These are phyloP conservation scores for Curvularia spicifera DNA, from an alignment of 2,329 filamentous ascomycete species.

Conservation along the genomic window DNA sequence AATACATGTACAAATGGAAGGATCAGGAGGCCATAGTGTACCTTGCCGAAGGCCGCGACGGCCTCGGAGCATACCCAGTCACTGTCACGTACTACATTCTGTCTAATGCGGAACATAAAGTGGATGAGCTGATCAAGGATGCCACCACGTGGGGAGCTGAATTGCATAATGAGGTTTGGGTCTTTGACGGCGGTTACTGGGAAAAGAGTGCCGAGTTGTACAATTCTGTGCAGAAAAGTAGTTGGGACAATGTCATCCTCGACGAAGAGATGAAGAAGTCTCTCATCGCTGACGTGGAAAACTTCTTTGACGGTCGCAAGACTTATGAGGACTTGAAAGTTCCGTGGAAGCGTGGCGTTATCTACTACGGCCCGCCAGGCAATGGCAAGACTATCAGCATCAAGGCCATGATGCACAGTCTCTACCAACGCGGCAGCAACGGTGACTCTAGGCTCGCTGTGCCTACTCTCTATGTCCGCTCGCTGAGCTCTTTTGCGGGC, in stretches of 20 bases:
- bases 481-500: conserved; percentile 53
- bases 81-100: conserved; percentile 54
- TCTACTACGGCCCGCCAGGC: conserved; percentile 69
- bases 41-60: conserved; percentile 52
- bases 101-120: conserved; percentile 42
- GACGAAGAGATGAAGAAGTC: conserved; percentile 68
- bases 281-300: conserved; percentile 67
- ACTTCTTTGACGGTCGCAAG: conserved; percentile 67
- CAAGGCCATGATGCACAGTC: conserved; percentile 71
- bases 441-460: conserved; percentile 52
- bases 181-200: conserved; percentile 70
- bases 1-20: conserved; percentile 55
- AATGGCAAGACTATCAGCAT: conserved; percentile 74
- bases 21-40: conserved; percentile 54
- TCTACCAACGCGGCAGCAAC: conserved; percentile 58
- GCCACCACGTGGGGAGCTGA: conserved; percentile 62
- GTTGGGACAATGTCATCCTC: conserved; percentile 72
- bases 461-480: conserved; percentile 64
- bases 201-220: conserved; percentile 67
- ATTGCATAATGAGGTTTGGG: conserved; percentile 69
- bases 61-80: conserved; percentile 40
- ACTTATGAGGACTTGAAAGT: conserved; percentile 67
- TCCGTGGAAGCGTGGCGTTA: conserved; percentile 74
- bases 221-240: conserved; percentile 53
- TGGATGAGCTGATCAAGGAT: conserved; percentile 62